Evolutionary conservation across 331 rosid genomes (phyloP), one percentile per base, ranked within the genome.

Genomic region (Prunus yedoensis): DNA sequence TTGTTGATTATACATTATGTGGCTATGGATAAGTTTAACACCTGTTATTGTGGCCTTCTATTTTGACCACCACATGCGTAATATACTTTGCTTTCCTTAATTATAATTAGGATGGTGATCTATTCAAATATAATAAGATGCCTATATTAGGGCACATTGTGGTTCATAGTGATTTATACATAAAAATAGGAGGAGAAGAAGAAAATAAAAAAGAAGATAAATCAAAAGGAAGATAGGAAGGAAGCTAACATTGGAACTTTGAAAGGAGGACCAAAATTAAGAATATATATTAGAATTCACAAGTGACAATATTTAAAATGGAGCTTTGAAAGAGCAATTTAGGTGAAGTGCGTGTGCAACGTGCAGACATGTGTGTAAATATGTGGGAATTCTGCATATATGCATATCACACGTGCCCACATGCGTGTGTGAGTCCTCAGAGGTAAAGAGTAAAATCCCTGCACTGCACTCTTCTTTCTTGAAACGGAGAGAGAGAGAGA

Each of bases 301-400:
- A 51, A 79, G 75, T 79, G 75, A 63, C 35, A 17, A 62, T 62
- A 51, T 84, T 68, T 72, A 69, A 71, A 71, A 43, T 43, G 16
- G 28, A 77, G 9, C 56, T 14, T 38, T 74, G 32, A 23, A 12
- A 59, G 77, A 63, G 77, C 27, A 80, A 20, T 83, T 80, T 71
- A 73, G 82, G 85, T 68, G 81, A 81, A 91, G 88, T 88, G 90
- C 93, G 87, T 83, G 95, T 86, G 89, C 96, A n/a, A 94, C 97
- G 98, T 94, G 98, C 89, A 88, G 56, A 85, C 95, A 91, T 88
- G 98, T 94, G 97, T 91, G 87, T 80, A 87, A 90, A 87, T 90
- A 82, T 85, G 90, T 85, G 91, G 94, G 90, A 90, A 84, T 74
- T 72, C 85, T 86, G 87, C 92, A n/a, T n/a, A 84, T 73, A 83